Evolutionary conservation across 352 stramenopile genomes (phyloP).

Genomic region (Pythium scleroteichum): DNA sequence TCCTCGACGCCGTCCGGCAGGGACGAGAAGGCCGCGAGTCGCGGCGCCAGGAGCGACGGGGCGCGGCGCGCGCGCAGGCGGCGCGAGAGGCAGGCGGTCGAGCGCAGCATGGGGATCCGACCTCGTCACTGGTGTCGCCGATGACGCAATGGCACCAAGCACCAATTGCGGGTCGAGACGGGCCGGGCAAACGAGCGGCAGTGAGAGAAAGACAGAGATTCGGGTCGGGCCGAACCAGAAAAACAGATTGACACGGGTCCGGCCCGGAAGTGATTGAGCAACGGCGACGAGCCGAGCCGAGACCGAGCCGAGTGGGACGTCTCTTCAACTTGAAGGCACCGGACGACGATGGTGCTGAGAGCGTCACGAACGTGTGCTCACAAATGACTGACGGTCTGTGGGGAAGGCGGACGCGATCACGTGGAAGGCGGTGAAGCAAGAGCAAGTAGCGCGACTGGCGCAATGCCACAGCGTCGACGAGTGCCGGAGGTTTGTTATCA

Average conservation of each 20-base stretch:
- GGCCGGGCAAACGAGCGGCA: constrained; percentile 24
- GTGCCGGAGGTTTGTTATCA: constrained; percentile 56
- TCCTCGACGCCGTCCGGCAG: constrained; percentile 73
- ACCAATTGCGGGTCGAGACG: constrained; percentile 25
- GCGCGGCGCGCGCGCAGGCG: constrained; percentile 9
- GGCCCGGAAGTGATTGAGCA: background rate
- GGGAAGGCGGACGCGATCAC: constrained; percentile 48
- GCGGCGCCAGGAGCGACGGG: background rate
- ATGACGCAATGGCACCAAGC: constrained; percentile 31
- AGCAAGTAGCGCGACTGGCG: constrained; percentile 39
- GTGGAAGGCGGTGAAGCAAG: constrained; percentile 52
- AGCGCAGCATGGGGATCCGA: constrained; percentile 12
- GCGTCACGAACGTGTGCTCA: too few relatives aligned
- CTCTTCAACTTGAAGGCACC: constrained; percentile 13
- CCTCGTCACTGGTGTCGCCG: constrained; percentile 15
- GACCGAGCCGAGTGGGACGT: background rate
- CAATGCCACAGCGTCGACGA: constrained; percentile 48
- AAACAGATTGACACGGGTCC: constrained; percentile 10
- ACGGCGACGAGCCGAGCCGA: constrained; percentile 14
- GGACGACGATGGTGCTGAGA: background rate
- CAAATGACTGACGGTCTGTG: too few relatives aligned
- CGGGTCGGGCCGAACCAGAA: too few relatives aligned
- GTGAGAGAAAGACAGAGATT: background rate
- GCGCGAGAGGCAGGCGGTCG: constrained; percentile 15
- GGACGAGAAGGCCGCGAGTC: constrained; percentile 38